A percentile compares a stretch with the other conserved stretches of the same genome.
Evolutionary conservation across 2,329 filamentous ascomycete genomes (phyloP).

Genomic region (Xylariales sp.): DNA sequence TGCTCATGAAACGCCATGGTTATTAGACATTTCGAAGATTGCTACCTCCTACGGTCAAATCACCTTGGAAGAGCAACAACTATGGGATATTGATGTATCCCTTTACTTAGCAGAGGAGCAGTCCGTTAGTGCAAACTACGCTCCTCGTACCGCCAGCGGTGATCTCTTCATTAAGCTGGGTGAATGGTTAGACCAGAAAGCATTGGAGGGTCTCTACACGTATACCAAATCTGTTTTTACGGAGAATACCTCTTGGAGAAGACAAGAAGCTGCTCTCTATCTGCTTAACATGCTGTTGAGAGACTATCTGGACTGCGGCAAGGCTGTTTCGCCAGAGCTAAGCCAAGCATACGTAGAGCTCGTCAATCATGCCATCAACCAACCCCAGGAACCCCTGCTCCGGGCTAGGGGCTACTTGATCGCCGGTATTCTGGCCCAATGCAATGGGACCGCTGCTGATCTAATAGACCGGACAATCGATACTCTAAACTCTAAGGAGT

Average conservation of each 20-base stretch:
- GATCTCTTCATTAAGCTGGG: conserved; percentile 93
- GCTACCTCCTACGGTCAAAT: conserved; percentile 89
- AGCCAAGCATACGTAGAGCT: conserved; percentile 82
- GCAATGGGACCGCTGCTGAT: conserved; percentile 70
- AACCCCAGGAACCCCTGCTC: conserved; percentile 77
- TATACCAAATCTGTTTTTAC: conserved; percentile 81
- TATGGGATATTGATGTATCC: conserved; percentile 98
- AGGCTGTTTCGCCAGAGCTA: conserved; percentile 75
- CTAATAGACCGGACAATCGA: conserved; percentile 80
- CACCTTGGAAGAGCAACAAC: conserved; percentile 88
- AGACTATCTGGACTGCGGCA: conserved; percentile 83
- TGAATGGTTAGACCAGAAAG: conserved; percentile 83
- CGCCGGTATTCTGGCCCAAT: conserved; percentile 81
- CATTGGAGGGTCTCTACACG: conserved; percentile 81
- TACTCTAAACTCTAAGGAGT: conserved; percentile 78
- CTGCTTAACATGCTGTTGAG: conserved; percentile 85
- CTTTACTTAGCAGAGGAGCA: conserved; percentile 96
- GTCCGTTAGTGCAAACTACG: conserved; percentile 95
- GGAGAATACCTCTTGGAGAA: conserved; percentile 65
- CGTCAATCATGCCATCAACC: conserved; percentile 80
- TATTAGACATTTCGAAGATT: conserved; percentile 87
- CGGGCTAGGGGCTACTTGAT: conserved; percentile 89
- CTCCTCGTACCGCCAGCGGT: conserved; percentile 89
- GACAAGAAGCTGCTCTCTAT: conserved; percentile 84
- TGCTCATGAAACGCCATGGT: conserved; percentile 78